Evolutionary conservation across 257 asterid species (phyloP).

Genomic region (Solanum sejunctum): DNA sequence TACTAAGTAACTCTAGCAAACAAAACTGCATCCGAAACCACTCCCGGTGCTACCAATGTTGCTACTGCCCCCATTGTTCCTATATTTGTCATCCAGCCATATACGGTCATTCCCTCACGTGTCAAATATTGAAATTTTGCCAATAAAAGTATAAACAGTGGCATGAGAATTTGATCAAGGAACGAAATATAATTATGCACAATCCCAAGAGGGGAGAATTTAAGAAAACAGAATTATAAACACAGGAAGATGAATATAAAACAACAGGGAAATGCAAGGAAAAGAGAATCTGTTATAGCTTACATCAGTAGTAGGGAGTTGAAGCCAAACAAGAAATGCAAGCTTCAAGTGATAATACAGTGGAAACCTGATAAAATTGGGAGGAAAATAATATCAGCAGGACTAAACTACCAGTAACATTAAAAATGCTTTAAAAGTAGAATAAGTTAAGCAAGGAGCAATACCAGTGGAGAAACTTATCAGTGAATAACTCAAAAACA

Average conservation of each 20-base stretch:
- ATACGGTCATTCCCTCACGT: background rate
- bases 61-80: background rate
- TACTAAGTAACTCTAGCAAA: background rate
- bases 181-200: background rate
- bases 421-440: background rate
- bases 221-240: background rate
- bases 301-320: constrained; percentile 4
- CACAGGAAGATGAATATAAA: background rate
- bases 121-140: background rate
- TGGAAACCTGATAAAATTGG: constrained; percentile 59
- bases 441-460: background rate
- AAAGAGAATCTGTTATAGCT: no score
- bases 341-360: constrained; percentile 80
- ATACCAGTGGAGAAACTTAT: constrained; percentile 73
- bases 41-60: background rate
- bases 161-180: background rate
- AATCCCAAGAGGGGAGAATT: background rate
- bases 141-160: background rate
- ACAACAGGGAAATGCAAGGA: background rate
- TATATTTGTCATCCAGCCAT: background rate
- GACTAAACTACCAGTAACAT: background rate
- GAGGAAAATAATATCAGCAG: background rate
- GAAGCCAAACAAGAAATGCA: constrained; percentile 99
- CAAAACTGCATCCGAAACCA: background rate
- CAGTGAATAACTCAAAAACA: constrained; percentile 66